These are phyloP conservation scores for Porogramme epimiltina DNA, from an alignment of 1,284 basidiomycete genomes.

Conservation along the genomic window DNA sequence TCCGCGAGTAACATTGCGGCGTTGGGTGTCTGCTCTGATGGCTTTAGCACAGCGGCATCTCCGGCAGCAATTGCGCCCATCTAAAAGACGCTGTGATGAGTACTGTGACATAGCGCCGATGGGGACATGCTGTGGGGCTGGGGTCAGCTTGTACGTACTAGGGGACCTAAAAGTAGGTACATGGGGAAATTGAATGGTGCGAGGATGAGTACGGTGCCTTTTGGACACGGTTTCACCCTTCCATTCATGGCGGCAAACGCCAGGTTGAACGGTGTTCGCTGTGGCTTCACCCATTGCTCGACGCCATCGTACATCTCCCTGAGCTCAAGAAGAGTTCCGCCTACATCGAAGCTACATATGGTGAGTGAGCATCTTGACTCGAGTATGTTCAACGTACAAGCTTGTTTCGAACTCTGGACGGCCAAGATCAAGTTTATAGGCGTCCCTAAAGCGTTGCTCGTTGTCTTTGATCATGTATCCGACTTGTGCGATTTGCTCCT, in stretches of 20 bases:
- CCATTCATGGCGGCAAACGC: too few relatives aligned
- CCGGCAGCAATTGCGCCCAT: slow-evolving; percentile 83
- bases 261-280: too few relatives aligned
- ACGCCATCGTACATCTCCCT: too few relatives aligned
- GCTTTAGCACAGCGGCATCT: slow-evolving; percentile 75
- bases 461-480: slow-evolving; percentile 73
- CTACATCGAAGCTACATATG: slow-evolving; percentile 54
- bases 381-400: slow-evolving; percentile 48
- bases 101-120: slow-evolving; percentile 35
- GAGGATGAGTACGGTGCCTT: too few relatives aligned
- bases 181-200: too few relatives aligned
- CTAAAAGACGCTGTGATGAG: slow-evolving; percentile 59
- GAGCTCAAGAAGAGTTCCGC: slow-evolving; percentile 57
- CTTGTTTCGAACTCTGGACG: slow-evolving; percentile 54
- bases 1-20: slow-evolving; percentile 70
- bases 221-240: too few relatives aligned
- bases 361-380: too few relatives aligned
- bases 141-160: slow-evolving; percentile 59
- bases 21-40: slow-evolving; percentile 75
- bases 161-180: slow-evolving; percentile 54
- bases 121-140: slow-evolving; percentile 78
- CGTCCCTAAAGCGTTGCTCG: slow-evolving; percentile 51
- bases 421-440: slow-evolving; percentile 58
- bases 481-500: slow-evolving; percentile 66
- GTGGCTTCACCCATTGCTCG: too few relatives aligned